Evolutionary conservation across 306 rosid species (phyloP), one percentile per base, ranked within the genome.

Genomic region (Carpinus fangiana): DNA sequence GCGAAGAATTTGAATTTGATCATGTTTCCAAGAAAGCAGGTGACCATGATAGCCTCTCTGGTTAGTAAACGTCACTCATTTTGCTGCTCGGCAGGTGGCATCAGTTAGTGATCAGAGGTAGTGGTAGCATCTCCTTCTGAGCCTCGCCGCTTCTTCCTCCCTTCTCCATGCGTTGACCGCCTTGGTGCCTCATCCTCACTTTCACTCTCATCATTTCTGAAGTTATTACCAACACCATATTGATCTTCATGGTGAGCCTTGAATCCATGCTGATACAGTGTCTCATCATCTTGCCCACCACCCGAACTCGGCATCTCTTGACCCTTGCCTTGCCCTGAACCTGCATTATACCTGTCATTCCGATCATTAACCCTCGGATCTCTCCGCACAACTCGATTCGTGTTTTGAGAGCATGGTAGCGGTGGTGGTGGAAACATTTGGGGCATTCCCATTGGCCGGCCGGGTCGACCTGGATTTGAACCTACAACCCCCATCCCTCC

Each of bases 121-220:
- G 90, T 69, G 73, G 79, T 55, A 36, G 26, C 87, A 53, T 88
- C 96, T 71, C 87, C 88, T 86, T 90, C 96, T 0, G 76, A 34
- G 86, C 86, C 86, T 78, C 98, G 73, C 82, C 96, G 86, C 83
- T 91, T 89, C 98, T 90, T 86, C 91, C 88, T 91, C 23, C 98
- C 98, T 76, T 95, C 99, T 7, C 99, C 98, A 7, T 93, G 98
- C 82, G 98, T 91, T 2, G 99, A 96, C 75, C 99, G 87, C 72
- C 99, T 87, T 2, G 99, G 99, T 43, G 99, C 99, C 81, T 96
- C 98, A 50, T 96, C 98, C 85, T 96, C 99, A 38, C 99, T 93
- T 77, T 91, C 98, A 45, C 98, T 93, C 9, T 96, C 98, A 9
- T 91, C 98, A 57, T 91, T 90, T 77, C 88, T 81, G 16, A 83